Percentiles rank a stretch among this genome's conserved stretches.
phyloP scores from a whole-genome alignment of 257 asterid genomes.

The Avicennia marina region DNA sequence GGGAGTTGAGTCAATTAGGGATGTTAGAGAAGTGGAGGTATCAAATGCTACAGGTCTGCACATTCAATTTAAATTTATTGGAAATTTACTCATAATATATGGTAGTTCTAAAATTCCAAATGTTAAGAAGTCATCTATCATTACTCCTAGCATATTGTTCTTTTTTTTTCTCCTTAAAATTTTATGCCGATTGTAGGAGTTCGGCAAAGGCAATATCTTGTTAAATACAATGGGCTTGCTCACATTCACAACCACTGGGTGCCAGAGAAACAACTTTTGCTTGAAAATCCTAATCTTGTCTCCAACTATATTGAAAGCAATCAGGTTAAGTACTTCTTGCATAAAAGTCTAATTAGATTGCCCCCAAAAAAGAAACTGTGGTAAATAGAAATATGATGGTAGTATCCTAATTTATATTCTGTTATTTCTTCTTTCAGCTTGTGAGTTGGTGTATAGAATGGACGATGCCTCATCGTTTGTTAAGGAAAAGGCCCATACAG shows the following conservation, averaged over 20 bases:
- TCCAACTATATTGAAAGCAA: conserved; percentile 33
- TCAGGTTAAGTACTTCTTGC: conserved; percentile 34
- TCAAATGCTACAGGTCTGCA: conserved; percentile 49
- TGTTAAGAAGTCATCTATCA: too few species aligned
- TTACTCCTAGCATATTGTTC: conserved; percentile 13
- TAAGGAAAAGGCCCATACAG: conserved; percentile 47
- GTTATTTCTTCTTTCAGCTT: conserved; percentile 29
- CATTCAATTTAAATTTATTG: too few species aligned
- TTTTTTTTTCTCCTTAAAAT: conserved; percentile 16
- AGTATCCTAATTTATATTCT: conserved; percentile 2
- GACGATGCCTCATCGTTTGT: conserved; percentile 60
- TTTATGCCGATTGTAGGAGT: conserved; percentile 39
- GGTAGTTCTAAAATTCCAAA: too few species aligned
- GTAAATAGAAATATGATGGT: background rate
- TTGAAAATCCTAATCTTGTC: conserved; percentile 39
- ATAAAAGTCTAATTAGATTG: conserved; percentile 1
- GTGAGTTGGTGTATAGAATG: conserved; percentile 58
- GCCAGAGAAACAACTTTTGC: conserved; percentile 45
- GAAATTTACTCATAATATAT: too few species aligned
- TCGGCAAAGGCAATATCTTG: conserved; percentile 67
- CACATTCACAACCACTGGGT: conserved; percentile 76
- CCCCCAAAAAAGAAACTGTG: conserved; percentile 1
- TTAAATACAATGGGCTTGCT: conserved; percentile 67
- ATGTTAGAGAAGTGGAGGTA: conserved; percentile 54
- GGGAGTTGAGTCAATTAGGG: conserved; percentile 62